Base-by-base conservation (phyloP, 148 eudicot species). In the Silene uniflora region DNA sequence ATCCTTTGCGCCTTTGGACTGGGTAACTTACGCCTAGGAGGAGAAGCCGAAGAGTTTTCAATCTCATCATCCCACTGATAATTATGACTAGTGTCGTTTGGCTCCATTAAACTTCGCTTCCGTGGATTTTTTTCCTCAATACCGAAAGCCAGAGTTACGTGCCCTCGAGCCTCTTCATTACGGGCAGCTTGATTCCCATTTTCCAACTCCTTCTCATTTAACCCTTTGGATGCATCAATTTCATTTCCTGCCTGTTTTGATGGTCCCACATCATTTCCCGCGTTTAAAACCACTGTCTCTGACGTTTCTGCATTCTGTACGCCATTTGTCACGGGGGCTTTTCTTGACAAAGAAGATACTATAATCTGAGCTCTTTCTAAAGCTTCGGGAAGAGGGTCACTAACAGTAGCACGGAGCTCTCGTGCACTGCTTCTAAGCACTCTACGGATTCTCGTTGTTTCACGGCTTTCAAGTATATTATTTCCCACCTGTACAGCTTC, bases 301-400 rank as follows among this genome's bases (percentile, higher is more conserved):
- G 17, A 10, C 56, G 5, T 52, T 52, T 52, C 56, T 52, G 17
- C 56, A 52, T 14, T 52, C 56, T 14, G 56, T 16, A 52, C 17
- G 9, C 56, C 56, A 13, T 52, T 52, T 14, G 16, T 62, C 32
- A 32, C 77, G 69, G 54, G 75, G 21, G 73, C 69, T 16, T 80
- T 77, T 72, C 73, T 60, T 32, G 22, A 69, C 73, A 58, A 64
- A 24, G n/a, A 69, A 39, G 86, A 64, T n/a, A 62, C 35, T 14
- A 65, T 21, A 0, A 46, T 52, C 54, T 75, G 18, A 52, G 46
- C 62, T 27, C 27, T 23, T 65, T 10, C 46, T 29, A 24, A 29
- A 73, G 76, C 72, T 69, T 86, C 93, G 23, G 86, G 90, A 81
- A 85, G 86, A 73, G 95, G 89, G 76, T 90, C 92, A 71, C 35